phyloP scores from a whole-genome alignment of 176 grass and related monocot species.

The Bolboschoenus planiculmis region DNA sequence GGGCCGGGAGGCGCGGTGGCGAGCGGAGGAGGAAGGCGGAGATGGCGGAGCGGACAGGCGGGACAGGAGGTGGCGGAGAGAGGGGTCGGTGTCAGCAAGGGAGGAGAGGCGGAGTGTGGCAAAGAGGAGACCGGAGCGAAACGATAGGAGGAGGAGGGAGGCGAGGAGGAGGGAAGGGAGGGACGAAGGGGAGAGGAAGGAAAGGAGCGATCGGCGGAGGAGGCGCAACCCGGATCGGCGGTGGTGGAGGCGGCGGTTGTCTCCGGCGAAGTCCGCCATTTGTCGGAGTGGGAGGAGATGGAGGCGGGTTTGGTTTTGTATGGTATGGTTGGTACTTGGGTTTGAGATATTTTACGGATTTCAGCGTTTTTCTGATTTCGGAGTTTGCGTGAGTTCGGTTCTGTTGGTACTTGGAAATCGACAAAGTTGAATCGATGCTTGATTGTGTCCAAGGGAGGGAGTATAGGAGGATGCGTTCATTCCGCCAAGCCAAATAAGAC shows the following conservation, averaged over 20 bases:
- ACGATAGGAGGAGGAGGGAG: conserved; percentile 58
- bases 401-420: background rate
- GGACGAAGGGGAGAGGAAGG: conserved; percentile 43
- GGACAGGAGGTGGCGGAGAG: conserved; percentile 52
- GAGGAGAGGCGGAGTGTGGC: conserved; percentile 55
- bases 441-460: background rate
- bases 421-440: background rate
- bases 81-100: conserved; percentile 54
- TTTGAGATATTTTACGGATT: background rate
- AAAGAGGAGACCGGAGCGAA: conserved; percentile 66
- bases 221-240: conserved; percentile 32
- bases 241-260: conserved; percentile 14
- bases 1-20: conserved; percentile 12
- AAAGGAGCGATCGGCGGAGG: conserved; percentile 35
- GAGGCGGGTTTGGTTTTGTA: background rate
- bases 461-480: background rate
- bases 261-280: conserved; percentile 44
- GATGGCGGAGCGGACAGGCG: conserved; percentile 39
- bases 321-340: background rate
- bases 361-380: background rate
- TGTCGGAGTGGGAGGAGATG: conserved; percentile 4
- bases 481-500: background rate
- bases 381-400: background rate
- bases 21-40: conserved; percentile 51
- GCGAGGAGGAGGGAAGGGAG: conserved; percentile 60